phyloP scores from a whole-genome alignment of 257 asterid species.

The Misopates orontium region DNA sequence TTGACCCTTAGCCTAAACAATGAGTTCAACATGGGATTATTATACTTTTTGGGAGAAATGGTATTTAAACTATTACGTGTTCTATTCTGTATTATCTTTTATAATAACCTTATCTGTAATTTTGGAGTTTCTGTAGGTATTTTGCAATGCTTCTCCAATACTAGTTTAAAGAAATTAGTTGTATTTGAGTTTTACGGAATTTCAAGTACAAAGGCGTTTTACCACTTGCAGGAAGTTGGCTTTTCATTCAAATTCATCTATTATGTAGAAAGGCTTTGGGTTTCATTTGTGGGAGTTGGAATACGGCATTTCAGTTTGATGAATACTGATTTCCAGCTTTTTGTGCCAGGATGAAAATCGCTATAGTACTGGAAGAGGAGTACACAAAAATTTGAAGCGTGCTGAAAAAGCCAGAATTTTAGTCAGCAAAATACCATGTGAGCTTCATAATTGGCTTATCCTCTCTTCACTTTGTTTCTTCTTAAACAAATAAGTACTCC shows the following conservation, averaged over 20 bases:
- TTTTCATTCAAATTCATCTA: constrained; percentile 16
- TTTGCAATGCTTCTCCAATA: not conserved
- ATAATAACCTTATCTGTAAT: not conserved
- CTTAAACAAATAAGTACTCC: constrained; percentile 20
- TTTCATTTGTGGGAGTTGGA: not conserved
- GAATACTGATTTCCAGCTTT: constrained; percentile 23
- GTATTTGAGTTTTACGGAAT: constrained; percentile 4
- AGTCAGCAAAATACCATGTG: constrained; percentile 69
- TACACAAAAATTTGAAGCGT: constrained; percentile 77
- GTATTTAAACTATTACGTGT: no score
- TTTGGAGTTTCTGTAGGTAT: not conserved
- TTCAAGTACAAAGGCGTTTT: constrained; percentile 17
- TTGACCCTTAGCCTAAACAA: not conserved
- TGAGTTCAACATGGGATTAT: not conserved
- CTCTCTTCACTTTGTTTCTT: constrained; percentile 2
- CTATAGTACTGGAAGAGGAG: constrained; percentile 81
- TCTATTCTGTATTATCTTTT: no score
- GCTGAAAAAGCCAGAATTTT: constrained; percentile 77
- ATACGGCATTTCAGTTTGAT: constrained; percentile 10
- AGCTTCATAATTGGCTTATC: constrained; percentile 34
- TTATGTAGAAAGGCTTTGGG: constrained; percentile 12
- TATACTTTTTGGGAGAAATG: no score
- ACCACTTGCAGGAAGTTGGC: constrained; percentile 13
- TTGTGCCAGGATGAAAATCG: constrained; percentile 70
- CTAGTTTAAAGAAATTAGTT: not conserved